Conservation (phyloP, 345 rosid genomes). For the Citrus unshiu region DNA sequence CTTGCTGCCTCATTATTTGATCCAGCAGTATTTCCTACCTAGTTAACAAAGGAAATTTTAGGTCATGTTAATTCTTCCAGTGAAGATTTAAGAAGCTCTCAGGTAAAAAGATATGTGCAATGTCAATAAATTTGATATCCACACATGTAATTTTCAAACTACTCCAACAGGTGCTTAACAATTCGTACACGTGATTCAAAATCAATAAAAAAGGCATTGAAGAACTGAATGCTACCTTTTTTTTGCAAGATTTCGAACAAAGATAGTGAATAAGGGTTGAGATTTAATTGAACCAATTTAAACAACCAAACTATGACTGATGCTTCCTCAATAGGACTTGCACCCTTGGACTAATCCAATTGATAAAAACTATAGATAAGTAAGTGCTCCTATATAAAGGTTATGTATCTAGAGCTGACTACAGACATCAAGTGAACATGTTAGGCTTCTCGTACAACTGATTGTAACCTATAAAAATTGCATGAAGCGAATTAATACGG, state of each 20-base stretch:
- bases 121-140: background rate
- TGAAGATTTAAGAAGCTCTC: background rate
- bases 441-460: background rate
- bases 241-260: background rate
- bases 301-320: background rate
- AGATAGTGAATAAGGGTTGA: background rate
- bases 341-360: background rate
- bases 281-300: background rate
- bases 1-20: slow-evolving; percentile 65
- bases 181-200: background rate
- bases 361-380: background rate
- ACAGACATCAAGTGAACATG: background rate
- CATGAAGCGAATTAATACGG: background rate
- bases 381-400: background rate
- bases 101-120: background rate
- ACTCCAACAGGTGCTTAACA: background rate
- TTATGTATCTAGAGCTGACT: background rate
- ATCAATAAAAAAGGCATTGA: background rate
- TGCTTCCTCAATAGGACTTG: background rate
- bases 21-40: slow-evolving; percentile 82
- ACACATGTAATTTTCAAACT: background rate
- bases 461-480: slow-evolving; percentile 10
- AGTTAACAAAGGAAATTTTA: slow-evolving; percentile 12
- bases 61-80: background rate
- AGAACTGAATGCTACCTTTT: background rate